These are phyloP conservation scores for Cornus kousa DNA, from an alignment of 148 eudicot genomes.

Conservation along the genomic window DNA sequence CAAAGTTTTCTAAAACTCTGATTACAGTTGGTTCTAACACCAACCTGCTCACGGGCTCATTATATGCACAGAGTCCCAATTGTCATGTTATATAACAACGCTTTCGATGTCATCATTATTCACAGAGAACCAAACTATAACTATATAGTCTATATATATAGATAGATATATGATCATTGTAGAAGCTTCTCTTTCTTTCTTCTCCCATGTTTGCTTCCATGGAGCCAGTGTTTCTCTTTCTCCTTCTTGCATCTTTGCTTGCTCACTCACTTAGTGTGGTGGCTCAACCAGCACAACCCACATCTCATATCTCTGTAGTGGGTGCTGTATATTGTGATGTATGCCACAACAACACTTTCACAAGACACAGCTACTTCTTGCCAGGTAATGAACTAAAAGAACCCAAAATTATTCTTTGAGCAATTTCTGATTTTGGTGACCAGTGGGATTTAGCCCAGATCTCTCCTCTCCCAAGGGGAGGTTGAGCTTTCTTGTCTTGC, in stretches of 20 bases:
- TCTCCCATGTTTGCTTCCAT: constrained; percentile 23
- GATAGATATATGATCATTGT: neutral
- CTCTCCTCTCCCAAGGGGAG: no score
- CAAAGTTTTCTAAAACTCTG: constrained; percentile 16
- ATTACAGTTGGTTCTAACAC: constrained; percentile 48
- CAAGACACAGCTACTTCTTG: constrained; percentile 67
- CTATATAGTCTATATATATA: no score
- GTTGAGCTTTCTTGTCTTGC: no score
- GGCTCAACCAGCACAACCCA: constrained; percentile 27
- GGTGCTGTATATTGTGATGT: constrained; percentile 79
- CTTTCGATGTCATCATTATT: neutral
- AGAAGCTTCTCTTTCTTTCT: constrained; percentile 25
- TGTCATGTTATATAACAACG: neutral
- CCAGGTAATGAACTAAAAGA: constrained; percentile 39
- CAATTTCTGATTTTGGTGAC: no score
- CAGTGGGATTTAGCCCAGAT: no score
- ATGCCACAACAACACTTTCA: constrained; percentile 51
- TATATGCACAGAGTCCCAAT: constrained; percentile 15
- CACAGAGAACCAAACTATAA: neutral
- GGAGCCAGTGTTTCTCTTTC: constrained; percentile 30
- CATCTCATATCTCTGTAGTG: constrained; percentile 52
- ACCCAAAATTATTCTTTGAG: neutral
- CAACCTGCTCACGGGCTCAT: constrained; percentile 55
- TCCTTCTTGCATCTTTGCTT: constrained; percentile 26
- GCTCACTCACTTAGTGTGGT: constrained; percentile 16